Base-by-base conservation (phyloP, 768 basidiomycete species). In the Trametes punicea region DNA sequence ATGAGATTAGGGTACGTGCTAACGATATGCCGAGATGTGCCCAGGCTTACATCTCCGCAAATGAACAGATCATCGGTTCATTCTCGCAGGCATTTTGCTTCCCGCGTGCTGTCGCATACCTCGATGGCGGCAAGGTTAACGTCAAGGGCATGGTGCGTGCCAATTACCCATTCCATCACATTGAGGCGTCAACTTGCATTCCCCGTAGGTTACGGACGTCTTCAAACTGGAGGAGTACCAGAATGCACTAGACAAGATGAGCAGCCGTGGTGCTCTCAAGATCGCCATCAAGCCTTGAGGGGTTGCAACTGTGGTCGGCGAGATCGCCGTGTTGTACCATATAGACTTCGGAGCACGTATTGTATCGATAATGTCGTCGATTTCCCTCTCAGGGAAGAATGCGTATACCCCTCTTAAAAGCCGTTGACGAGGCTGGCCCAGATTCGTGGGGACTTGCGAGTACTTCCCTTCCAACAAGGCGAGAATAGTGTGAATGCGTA, bases 71-170 rank as follows among this genome's bases (percentile, higher is more conserved):
- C 62, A 89, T 94, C 56, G 91, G 92, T n/a, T 94, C 92, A 4
- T 94, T 93, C 77, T 88, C 92, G 18, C 93, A 95, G 62, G 87
- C 86, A 0, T 87, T 76, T 73, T 93, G 93, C 73, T 94, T 96
- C 85, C 90, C 92, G 38, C 85, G 93, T 10, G 91, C 93, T 1
- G 83, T 96, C 18, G 90, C 87, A 3, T 94, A 94, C 70, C 81
- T 96, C 16, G 93, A 96, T 62, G 81, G 83, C 60, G 89, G 90
- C 11, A 93, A 92, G 75, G 76, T 95, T 64, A 87, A 79, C 56
- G 81, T 88, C 29, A 85, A 88, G 70, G 88, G 87, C 27, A 90
- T 92, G 79, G 87, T 89, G 27, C 77, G 70, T 10, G 3, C 5
- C 16, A 8, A 16, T 26, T 2, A 13, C 2, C 20, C 20, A 26